phyloP scores from a whole-genome alignment of 352 stramenopile species.

The Globisporangium cylindrosporum region DNA sequence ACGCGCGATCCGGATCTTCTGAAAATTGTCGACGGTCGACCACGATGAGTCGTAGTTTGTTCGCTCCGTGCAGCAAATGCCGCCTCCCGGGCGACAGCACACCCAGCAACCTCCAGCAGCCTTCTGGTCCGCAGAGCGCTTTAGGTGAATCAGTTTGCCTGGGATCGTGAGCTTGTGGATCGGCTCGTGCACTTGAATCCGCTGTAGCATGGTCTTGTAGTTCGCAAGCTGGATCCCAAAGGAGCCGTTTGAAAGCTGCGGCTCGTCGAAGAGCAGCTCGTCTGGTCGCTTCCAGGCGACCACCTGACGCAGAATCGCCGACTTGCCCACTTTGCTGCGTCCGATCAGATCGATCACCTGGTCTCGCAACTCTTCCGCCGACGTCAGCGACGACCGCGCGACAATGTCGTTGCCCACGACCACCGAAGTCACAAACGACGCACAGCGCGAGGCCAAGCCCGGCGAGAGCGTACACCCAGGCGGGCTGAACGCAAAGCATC shows the following conservation, averaged over 20 bases:
- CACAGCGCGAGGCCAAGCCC: conserved; percentile 49
- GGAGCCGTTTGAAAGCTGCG: conserved; percentile 20
- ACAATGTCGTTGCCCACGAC: conserved; percentile 87
- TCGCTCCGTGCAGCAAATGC: conserved; percentile 82
- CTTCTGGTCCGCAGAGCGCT: conserved; percentile 37
- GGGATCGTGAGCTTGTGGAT: conserved; percentile 82
- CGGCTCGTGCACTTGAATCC: conserved; percentile 76
- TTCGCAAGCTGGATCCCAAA: conserved; percentile 71
- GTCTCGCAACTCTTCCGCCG: conserved; percentile 71
- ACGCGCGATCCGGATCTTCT: conserved; percentile 70
- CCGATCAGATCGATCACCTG: conserved; percentile 83
- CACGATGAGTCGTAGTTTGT: conserved; percentile 80
- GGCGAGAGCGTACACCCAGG: conserved; percentile 80
- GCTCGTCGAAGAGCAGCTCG: conserved; percentile 63
- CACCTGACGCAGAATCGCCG: conserved; percentile 76
- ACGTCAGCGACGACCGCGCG: conserved; percentile 71
- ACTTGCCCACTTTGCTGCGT: conserved; percentile 84
- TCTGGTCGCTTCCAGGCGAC: conserved; percentile 75
- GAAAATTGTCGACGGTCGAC: conserved; percentile 57
- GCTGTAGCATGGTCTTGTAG: conserved; percentile 83
- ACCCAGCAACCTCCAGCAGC: conserved; percentile 66
- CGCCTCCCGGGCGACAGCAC: conserved; percentile 72
- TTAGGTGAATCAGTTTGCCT: conserved; percentile 73
- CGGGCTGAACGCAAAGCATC: conserved; percentile 79
- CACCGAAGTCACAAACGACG: conserved; percentile 70